Evolutionary conservation across 2,329 filamentous ascomycete genomes (phyloP), one percentile per base, ranked within the genome.

Genomic region (Microdochium bolleyi): DNA sequence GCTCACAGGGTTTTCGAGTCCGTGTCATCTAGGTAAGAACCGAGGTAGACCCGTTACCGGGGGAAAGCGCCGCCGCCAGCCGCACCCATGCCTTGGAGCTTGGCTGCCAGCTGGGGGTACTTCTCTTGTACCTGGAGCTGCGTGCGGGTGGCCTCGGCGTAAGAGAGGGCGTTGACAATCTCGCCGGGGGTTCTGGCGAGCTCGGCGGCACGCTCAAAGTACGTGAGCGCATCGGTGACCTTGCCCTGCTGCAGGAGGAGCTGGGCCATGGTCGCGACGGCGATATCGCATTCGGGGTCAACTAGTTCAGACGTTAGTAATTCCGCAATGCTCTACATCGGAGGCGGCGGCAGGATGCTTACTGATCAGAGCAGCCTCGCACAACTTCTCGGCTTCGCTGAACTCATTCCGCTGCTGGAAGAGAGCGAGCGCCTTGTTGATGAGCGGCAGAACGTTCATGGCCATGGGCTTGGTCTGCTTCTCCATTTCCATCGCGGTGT

Each of bases 331-430:
- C 24, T 48, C 49, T 32, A n/a, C 9, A 24, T 63, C 52, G 60
- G 58, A 24, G 58, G 49, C 54, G 49, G 56, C 11, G n/a, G 27
- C 24, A 14, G 19, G 14, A 49, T n/a, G 79, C 89, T 77, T 80
- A 96, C 91, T 95, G 65, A 96, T 96, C 50, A 99, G 78, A 27
- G 94, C 94, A 79, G 96, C 96, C 73, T 96, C 86, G 79, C 94
- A 99, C 51, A 99, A 80, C 73, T 94, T 89, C 77, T 99, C 92
- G 2, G 94, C 92, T 71, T 96, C 92, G 55, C 82, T 78, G 67
- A 95, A 97, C 72, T 97, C 92, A 64, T 95, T 88, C 79, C 96
- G 97, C 88, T 92, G 96, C 70, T 99, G 94, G 82, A 96, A 97
- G 49, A 97, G 78, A 13, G 92, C 91, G 25, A 99, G 81, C 4